Evolutionary conservation across 768 basidiomycete species (phyloP), one percentile per base, ranked within the genome.

Genomic region (Heimioporus sp.): DNA sequence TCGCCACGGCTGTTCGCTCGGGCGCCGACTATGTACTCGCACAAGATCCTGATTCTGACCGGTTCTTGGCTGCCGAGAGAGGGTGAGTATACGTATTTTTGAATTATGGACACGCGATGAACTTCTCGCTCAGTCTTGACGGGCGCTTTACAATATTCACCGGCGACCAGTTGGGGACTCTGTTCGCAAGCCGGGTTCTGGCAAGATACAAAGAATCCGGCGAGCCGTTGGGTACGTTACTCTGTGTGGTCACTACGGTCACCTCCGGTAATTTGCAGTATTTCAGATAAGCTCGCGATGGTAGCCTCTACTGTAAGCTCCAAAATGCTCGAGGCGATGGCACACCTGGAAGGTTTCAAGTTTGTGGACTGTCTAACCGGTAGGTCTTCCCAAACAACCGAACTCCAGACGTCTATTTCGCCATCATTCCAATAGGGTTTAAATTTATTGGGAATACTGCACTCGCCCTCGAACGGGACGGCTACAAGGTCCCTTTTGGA

Each of bases 391-490:
- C 32, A 28, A 19, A 20, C 24, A 40, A 52, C 19, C 19, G 13
- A 31, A 8, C 7, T 20, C 17, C 17, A 10, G 16, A 5, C 24
- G 8, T 19, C 13, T 7, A 17, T 54, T 52, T 48, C 47, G 58
- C 45, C 35, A 48, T 9, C 37, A 36, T 31, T n/a, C 17, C 11
- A 32, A 36, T 60, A 85, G 92, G 92, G 2, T 95, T 95, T 71
- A 95, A 95, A 69, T 92, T 81, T 63, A 92, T 95, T 45, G 92
- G 92, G 9, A 95, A 94, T 62, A 85, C 83, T 10, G 89, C 86
- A 4, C 69, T 91, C 34, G 71, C 75, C 45, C 77, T 93, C 15
- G 83, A 79, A 13, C 64, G 71, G 39, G 70, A 82, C 36, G 92
- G 90, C 2, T 90, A 80, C 60, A 79, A 85, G 38, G 85, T 87